Percentiles rank a stretch among this genome's conserved stretches.
phyloP scores from a whole-genome alignment of 2,329 filamentous ascomycete genomes.

The Sarocladium kiliense region DNA sequence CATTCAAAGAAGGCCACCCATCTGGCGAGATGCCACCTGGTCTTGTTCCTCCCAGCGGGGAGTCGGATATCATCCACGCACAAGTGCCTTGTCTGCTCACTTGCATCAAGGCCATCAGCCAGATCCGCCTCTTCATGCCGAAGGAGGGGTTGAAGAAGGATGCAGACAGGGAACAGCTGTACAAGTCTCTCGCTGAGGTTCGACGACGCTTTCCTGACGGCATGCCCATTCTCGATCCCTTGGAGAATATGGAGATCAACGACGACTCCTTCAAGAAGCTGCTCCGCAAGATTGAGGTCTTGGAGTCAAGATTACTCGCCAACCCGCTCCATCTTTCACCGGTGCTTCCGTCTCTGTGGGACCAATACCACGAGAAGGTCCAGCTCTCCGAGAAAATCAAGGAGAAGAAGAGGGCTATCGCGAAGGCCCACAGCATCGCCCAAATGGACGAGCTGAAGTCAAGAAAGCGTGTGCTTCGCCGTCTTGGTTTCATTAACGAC shows the following conservation, averaged over 20 bases:
- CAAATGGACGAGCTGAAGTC: slow-evolving; percentile 96
- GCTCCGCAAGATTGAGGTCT: slow-evolving; percentile 90
- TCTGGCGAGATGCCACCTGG: slow-evolving; percentile 54
- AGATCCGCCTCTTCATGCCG: slow-evolving; percentile 78
- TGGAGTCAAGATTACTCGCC: slow-evolving; percentile 82
- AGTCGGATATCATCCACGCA: slow-evolving; percentile 22
- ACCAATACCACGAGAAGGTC: slow-evolving; percentile 80
- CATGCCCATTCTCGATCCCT: slow-evolving; percentile 80
- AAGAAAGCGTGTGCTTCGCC: slow-evolving; percentile 88
- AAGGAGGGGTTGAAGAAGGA: slow-evolving; percentile 62
- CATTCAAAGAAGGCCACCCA: slow-evolving; percentile 32
- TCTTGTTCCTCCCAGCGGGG: slow-evolving; percentile 33
- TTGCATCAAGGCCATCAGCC: slow-evolving; percentile 78
- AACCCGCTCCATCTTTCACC: slow-evolving; percentile 92
- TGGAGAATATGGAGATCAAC: slow-evolving; percentile 92
- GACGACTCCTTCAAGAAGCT: slow-evolving; percentile 93
- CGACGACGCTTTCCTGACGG: slow-evolving; percentile 88
- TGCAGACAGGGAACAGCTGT: slow-evolving; percentile 61
- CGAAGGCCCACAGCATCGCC: slow-evolving; percentile 77
- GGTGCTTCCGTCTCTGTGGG: slow-evolving; percentile 75
- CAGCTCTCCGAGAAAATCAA: slow-evolving; percentile 75
- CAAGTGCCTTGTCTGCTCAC: slow-evolving; percentile 76
- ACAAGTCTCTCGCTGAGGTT: slow-evolving; percentile 71
- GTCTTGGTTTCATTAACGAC: slow-evolving; percentile 93
- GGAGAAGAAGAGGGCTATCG: slow-evolving; percentile 79